phyloP scores from a whole-genome alignment of 805 yeast species.

The Osmozyma mogii region DNA sequence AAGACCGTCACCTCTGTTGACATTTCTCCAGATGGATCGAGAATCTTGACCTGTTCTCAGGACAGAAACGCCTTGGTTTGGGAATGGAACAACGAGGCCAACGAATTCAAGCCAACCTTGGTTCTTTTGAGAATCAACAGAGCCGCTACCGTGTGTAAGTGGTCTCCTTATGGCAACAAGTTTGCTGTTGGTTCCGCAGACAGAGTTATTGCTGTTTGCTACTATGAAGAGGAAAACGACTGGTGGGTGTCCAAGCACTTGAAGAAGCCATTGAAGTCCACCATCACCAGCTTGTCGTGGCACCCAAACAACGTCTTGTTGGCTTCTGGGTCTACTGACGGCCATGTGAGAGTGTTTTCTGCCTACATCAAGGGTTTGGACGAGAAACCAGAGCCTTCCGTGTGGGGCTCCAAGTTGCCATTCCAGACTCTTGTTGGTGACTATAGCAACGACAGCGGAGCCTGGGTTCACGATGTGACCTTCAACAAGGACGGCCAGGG shows the following conservation, averaged over 20 bases:
- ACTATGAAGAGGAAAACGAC: constrained; percentile 90
- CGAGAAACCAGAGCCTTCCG: constrained; percentile 66
- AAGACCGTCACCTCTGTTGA: constrained; percentile 93
- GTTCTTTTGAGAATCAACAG: constrained; percentile 88
- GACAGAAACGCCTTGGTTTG: constrained; percentile 97
- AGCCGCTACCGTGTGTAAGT: constrained; percentile 88
- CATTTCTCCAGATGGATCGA: constrained; percentile 69
- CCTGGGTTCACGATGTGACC: constrained; percentile 88
- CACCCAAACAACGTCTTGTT: constrained; percentile 86
- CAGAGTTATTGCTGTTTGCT: constrained; percentile 89
- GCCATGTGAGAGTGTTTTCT: constrained; percentile 83
- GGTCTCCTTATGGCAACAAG: constrained; percentile 94
- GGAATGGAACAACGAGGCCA: constrained; percentile 59
- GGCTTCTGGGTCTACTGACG: constrained; percentile 90
- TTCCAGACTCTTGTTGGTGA: constrained; percentile 89
- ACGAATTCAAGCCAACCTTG: constrained; percentile 71
- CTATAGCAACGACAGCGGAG: constrained; percentile 56
- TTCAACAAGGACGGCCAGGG: constrained; percentile 65
- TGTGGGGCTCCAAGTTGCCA: constrained; percentile 95
- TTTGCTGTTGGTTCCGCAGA: constrained; percentile 98
- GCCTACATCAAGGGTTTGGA: constrained; percentile 87
- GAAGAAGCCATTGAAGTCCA: constrained; percentile 88
- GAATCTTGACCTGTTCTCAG: constrained; percentile 93
- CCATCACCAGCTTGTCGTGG: constrained; percentile 81
- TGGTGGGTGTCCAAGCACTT: constrained; percentile 99